A percentile compares a stretch with the other conserved stretches of the same genome.
Conservation (phyloP, 805 yeast species). For the Lipomyces yamadae region DNA sequence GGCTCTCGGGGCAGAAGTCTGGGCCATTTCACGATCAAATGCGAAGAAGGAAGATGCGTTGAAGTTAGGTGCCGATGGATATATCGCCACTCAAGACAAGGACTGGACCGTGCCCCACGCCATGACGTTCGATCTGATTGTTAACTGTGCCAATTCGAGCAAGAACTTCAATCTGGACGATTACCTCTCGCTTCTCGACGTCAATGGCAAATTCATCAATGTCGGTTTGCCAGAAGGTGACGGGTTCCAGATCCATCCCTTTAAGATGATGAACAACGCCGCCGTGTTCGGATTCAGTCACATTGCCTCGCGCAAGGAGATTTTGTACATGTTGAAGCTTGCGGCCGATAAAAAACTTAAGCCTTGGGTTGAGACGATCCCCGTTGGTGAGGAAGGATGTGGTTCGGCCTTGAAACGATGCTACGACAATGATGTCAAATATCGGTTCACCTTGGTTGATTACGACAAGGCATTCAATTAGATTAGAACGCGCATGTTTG, state of each 20-base stretch:
- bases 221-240: conserved; percentile 64
- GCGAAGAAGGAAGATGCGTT: conserved; percentile 57
- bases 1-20: conserved; percentile 66
- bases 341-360: conserved; percentile 56
- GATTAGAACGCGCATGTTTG: neutral
- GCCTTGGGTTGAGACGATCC: conserved; percentile 45
- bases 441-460: conserved; percentile 52
- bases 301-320: conserved; percentile 67
- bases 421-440: conserved; percentile 48
- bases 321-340: conserved; percentile 64
- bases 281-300: conserved; percentile 63
- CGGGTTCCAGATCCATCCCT: conserved; percentile 30
- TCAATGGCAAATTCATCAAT: conserved; percentile 61
- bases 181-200: conserved; percentile 57
- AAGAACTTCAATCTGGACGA: conserved; percentile 55
- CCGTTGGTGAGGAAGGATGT: conserved; percentile 47
- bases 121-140: conserved; percentile 54
- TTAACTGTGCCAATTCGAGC: conserved; percentile 59
- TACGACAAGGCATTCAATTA: conserved; percentile 50
- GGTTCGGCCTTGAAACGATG: conserved; percentile 47
- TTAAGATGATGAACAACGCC: conserved; percentile 40
- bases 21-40: conserved; percentile 57
- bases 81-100: conserved; percentile 54
- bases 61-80: conserved; percentile 60
- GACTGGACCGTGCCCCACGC: conserved; percentile 46